Evolutionary conservation across 2,329 filamentous ascomycete species (phyloP).

Genomic region (Alternaria brassicicola): DNA sequence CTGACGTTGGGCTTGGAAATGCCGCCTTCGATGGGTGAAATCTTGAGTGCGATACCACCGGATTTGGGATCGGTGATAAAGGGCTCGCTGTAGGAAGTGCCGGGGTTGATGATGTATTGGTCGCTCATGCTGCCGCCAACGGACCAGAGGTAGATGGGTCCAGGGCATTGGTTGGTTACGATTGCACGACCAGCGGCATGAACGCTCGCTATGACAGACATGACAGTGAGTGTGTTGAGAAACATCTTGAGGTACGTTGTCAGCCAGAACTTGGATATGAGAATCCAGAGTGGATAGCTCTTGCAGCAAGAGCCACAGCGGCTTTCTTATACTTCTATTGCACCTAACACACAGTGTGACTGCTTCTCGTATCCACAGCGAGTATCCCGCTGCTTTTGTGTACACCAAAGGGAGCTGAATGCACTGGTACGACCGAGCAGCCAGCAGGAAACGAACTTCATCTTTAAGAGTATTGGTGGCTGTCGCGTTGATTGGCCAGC

Average conservation of each 20-base stretch:
- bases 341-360: not conserved
- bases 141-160: constrained; percentile 39
- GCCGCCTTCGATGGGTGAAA: constrained; percentile 26
- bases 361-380: not conserved
- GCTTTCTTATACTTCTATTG: not conserved
- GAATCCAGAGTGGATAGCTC: not conserved
- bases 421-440: not conserved
- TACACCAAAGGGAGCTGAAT: not conserved
- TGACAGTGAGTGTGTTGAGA: constrained; percentile 18
- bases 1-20: constrained; percentile 37
- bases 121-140: constrained; percentile 28
- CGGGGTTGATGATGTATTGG: constrained; percentile 23
- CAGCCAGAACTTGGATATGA: not conserved
- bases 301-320: not conserved
- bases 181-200: constrained; percentile 38
- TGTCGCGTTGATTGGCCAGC: constrained; percentile 20
- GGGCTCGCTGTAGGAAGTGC: constrained; percentile 34
- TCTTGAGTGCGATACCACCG: constrained; percentile 34
- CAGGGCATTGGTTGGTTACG: constrained; percentile 40
- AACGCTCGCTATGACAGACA: constrained; percentile 12
- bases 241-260: constrained; percentile 16
- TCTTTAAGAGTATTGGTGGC: constrained; percentile 10
- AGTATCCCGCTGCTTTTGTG: not conserved
- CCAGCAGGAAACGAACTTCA: constrained; percentile 10
- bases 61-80: constrained; percentile 30